Conservation (phyloP, 2,329 filamentous ascomycete genomes). For the Phaeosphaeriaceae sp. region DNA sequence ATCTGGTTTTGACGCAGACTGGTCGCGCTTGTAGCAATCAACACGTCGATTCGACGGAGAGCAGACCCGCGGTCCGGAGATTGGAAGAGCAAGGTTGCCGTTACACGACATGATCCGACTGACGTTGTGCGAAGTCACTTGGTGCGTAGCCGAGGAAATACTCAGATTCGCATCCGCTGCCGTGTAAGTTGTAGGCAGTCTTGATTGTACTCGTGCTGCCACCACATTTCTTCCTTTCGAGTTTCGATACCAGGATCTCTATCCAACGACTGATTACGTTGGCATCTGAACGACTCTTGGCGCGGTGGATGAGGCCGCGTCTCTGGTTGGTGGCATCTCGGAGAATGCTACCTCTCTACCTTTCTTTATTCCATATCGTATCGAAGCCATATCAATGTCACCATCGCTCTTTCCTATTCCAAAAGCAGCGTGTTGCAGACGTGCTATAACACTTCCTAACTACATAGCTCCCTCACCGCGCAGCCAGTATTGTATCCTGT, state of each 20-base stretch:
- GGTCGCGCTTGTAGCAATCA: constrained; percentile 2
- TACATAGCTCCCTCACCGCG: neutral
- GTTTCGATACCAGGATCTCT: neutral
- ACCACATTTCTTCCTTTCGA: constrained; percentile 1
- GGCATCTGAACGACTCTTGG: neutral
- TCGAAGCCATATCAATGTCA: neutral
- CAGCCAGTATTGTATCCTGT: neutral
- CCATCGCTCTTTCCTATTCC: neutral
- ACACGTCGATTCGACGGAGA: constrained; percentile 16
- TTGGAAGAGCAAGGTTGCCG: constrained; percentile 15
- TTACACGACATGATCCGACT: constrained; percentile 22
- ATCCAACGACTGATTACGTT: neutral
- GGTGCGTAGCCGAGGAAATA: constrained; percentile 31
- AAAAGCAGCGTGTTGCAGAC: neutral
- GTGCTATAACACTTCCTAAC: neutral
- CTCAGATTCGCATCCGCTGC: constrained; percentile 13
- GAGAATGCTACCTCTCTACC: neutral
- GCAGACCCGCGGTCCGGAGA: constrained; percentile 3
- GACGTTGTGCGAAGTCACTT: constrained; percentile 22
- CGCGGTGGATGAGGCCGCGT: neutral
- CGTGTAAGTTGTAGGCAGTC: constrained; percentile 16
- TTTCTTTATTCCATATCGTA: neutral
- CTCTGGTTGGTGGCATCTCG: neutral
- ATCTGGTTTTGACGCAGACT: neutral
- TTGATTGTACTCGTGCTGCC: neutral